These are phyloP conservation scores for Collybia mongolica DNA, from an alignment of 768 basidiomycete genomes.

Conservation along the genomic window DNA sequence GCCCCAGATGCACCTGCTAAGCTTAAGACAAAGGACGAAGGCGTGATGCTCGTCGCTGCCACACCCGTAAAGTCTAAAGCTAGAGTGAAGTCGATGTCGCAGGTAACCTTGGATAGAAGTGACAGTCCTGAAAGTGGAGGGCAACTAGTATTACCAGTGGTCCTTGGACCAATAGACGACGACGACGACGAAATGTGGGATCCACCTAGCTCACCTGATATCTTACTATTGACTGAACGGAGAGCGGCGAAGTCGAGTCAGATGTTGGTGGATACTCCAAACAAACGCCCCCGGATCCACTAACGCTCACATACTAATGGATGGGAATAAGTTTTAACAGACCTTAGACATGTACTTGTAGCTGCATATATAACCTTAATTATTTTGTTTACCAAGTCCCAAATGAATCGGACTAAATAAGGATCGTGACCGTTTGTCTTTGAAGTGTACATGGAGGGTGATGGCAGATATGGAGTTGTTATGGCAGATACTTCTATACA, in stretches of 20 bases:
- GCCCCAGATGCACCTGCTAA: slow-evolving; percentile 11
- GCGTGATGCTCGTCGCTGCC: slow-evolving; percentile 50
- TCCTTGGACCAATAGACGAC: slow-evolving; percentile 13
- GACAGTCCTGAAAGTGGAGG: slow-evolving; percentile 4
- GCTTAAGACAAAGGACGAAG: slow-evolving; percentile 21
- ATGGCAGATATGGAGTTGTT: too few species aligned
- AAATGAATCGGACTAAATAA: too few species aligned
- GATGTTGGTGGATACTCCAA: not conserved
- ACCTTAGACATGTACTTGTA: too few species aligned
- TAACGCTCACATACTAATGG: not conserved
- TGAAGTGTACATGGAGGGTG: too few species aligned
- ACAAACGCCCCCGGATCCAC: not conserved
- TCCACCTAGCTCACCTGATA: slow-evolving; percentile 42
- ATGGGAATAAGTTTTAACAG: too few species aligned
- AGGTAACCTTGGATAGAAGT: slow-evolving; percentile 9
- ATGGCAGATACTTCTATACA: too few species aligned
- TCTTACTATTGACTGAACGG: slow-evolving; percentile 27
- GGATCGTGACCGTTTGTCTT: too few species aligned
- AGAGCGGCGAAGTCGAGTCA: not conserved
- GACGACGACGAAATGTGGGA: slow-evolving; percentile 38
- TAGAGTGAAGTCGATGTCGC: slow-evolving; percentile 6
- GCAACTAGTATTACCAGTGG: slow-evolving; percentile 1
- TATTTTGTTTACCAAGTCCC: too few species aligned
- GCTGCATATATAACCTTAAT: too few species aligned
- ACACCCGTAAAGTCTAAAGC: slow-evolving; percentile 41